A percentile compares a stretch with the other conserved stretches of the same genome.
Conservation (phyloP, 306 rosid species). For the Rosa chinensis region DNA sequence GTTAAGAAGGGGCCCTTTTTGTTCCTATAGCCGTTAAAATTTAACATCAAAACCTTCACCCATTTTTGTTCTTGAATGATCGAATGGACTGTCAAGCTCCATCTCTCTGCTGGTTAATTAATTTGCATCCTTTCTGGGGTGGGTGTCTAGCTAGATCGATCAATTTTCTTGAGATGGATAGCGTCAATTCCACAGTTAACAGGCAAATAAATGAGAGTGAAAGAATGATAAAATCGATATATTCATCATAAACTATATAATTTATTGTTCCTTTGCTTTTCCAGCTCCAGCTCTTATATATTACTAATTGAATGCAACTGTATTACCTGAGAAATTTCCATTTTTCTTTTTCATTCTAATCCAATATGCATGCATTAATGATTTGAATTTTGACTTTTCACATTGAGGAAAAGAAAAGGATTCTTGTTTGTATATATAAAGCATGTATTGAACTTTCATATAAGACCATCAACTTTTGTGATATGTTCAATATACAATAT, state of each 20-base stretch:
- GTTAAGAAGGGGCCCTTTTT: constrained; percentile 19
- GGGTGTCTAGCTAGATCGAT: background rate
- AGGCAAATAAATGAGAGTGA: constrained; percentile 23
- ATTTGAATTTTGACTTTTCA: background rate
- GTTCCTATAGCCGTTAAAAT: constrained; percentile 20
- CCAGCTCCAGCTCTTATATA: background rate
- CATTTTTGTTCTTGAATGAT: constrained; percentile 29
- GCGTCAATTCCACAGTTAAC: background rate
- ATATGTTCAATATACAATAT: background rate
- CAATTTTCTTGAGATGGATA: constrained; percentile 4
- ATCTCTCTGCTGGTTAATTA: constrained; percentile 7
- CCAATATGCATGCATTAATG: background rate
- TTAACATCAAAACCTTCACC: constrained; percentile 38
- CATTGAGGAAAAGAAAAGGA: background rate
- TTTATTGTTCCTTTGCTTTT: background rate
- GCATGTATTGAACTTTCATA: constrained; percentile 5
- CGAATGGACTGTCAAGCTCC: constrained; percentile 41
- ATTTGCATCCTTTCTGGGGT: constrained; percentile 7
- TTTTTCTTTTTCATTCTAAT: background rate
- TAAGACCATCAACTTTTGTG: background rate
- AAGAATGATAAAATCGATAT: constrained; percentile 1
- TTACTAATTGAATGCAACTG: background rate
- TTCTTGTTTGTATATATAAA: background rate
- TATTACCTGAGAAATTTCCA: background rate
- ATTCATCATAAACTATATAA: background rate